Percentiles rank a stretch among this genome's conserved stretches.
Conservation (phyloP, 83 land plant species). For the Thuja plicata region DNA sequence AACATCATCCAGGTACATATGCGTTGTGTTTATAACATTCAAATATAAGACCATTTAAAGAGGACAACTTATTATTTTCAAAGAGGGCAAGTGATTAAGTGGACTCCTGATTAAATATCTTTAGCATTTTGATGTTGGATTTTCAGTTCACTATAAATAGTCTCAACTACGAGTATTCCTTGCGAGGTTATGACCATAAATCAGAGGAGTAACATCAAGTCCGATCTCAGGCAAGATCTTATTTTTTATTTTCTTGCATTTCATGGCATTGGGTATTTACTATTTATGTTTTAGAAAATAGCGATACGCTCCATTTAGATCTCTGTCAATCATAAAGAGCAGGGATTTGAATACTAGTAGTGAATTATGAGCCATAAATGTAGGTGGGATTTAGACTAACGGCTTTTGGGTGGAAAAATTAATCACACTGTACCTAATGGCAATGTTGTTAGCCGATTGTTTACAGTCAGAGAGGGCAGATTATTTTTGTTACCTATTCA, state of each 20-base stretch:
- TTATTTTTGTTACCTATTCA: too few species aligned
- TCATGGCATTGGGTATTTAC: background rate
- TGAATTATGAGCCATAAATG: background rate
- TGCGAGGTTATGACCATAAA: constrained; percentile 30
- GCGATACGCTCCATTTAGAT: background rate
- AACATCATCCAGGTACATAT: background rate
- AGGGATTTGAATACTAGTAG: background rate
- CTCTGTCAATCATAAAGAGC: background rate
- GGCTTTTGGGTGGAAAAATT: background rate
- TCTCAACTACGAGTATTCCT: constrained; percentile 65
- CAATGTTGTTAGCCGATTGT: background rate
- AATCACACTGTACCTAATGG: too few species aligned
- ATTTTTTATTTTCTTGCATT: background rate
- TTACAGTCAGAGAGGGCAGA: background rate
- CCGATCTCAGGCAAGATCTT: constrained; percentile 6
- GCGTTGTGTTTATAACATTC: background rate
- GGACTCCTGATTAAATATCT: background rate
- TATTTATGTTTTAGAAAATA: background rate
- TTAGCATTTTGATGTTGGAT: background rate
- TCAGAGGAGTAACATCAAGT: constrained; percentile 31
- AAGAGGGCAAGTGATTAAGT: background rate
- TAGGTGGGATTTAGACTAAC: background rate
- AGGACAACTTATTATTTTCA: background rate
- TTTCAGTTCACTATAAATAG: constrained; percentile 39
- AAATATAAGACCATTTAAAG: background rate